Evolutionary conservation across 257 asterid genomes (phyloP).

Genomic region (Paulownia fortunei): DNA sequence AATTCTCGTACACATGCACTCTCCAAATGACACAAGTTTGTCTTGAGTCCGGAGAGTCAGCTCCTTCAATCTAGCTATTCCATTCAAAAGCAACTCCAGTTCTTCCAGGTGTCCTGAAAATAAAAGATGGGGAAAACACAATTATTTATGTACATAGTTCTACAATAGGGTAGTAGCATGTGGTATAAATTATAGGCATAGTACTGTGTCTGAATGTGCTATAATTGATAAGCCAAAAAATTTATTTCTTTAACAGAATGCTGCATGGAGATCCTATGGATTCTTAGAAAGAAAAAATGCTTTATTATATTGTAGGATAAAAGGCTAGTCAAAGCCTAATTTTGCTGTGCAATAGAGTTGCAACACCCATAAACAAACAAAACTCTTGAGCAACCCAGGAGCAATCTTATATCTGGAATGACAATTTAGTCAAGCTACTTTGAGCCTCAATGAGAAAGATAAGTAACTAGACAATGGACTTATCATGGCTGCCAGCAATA

Average conservation of each 20-base stretch:
- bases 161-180: no score
- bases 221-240: background rate
- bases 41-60: slow-evolving; percentile 72
- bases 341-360: background rate
- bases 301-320: background rate
- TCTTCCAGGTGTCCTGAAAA: slow-evolving; percentile 41
- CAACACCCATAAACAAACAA: background rate
- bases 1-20: slow-evolving; percentile 75
- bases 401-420: background rate
- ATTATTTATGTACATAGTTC: no score
- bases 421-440: slow-evolving; percentile 9
- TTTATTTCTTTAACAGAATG: background rate
- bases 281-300: background rate
- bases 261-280: background rate
- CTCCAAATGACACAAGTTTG: slow-evolving; percentile 74
- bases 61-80: slow-evolving; percentile 80
- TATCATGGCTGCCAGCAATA: no score
- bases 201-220: background rate
- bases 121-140: background rate
- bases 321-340: slow-evolving; percentile 2
- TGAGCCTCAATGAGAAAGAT: background rate
- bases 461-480: no score
- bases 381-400: slow-evolving; percentile 2
- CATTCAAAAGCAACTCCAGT: slow-evolving; percentile 51
- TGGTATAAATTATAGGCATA: no score